A percentile compares a stretch with the other conserved stretches of the same genome.
Conservation (phyloP, 1,284 basidiomycete genomes). For the Puccinia coronata region DNA sequence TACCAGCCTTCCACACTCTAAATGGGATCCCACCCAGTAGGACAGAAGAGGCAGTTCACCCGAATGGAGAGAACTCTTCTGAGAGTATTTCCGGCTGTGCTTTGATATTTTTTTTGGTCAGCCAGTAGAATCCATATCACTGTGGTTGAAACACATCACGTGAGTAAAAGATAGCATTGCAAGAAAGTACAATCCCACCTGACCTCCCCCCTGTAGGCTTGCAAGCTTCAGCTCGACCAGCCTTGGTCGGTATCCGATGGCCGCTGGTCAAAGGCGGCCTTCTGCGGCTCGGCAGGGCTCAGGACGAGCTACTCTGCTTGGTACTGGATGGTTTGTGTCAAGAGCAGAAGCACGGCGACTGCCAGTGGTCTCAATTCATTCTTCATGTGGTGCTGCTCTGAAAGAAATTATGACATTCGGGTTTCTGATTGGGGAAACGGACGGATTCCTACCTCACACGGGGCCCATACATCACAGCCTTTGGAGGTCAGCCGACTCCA, state of each 20-base stretch:
- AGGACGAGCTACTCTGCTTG: background rate
- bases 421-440: no score
- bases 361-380: no score
- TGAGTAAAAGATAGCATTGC: background rate
- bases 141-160: background rate
- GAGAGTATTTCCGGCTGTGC: constrained; percentile 34
- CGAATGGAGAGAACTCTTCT: constrained; percentile 32
- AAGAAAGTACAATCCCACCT: background rate
- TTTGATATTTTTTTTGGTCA: constrained; percentile 35
- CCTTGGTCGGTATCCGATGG: constrained; percentile 21
- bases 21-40: no score
- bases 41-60: background rate
- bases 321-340: background rate
- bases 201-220: constrained; percentile 34
- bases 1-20: no score
- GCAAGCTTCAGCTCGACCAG: constrained; percentile 46
- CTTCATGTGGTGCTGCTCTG: no score
- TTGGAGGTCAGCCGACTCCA: no score
- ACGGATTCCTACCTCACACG: no score
- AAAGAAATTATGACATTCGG: no score
- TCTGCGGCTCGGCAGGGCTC: background rate
- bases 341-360: no score
- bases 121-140: constrained; percentile 47
- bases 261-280: background rate
- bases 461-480: no score